Evolutionary conservation across 140 eudicot species (phyloP).

Genomic region (Erigeron philadelphicus): DNA sequence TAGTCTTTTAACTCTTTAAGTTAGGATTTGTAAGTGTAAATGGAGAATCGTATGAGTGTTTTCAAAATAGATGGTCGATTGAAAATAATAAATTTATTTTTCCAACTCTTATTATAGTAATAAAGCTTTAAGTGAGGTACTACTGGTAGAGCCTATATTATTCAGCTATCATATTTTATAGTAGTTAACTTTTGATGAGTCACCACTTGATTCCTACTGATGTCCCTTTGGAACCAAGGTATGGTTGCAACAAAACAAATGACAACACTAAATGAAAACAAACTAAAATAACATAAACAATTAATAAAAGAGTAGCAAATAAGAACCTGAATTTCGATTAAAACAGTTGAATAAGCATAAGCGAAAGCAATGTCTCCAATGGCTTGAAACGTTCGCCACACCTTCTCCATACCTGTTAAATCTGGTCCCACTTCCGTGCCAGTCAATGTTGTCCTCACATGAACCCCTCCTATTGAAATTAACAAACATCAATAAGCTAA

Average conservation of each 20-base stretch:
- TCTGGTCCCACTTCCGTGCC: conserved; percentile 66
- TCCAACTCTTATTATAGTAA: too few relatives aligned
- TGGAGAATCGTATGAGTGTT: too few relatives aligned
- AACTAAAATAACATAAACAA: not conserved
- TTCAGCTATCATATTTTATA: too few relatives aligned
- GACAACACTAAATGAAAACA: not conserved
- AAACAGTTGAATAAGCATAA: conserved; percentile 76
- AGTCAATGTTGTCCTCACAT: conserved; percentile 49
- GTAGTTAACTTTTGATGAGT: not conserved
- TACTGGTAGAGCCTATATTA: too few relatives aligned
- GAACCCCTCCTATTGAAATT: conserved; percentile 30
- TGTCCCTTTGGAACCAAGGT: too few relatives aligned
- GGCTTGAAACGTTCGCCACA: conserved; percentile 85
- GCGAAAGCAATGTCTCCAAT: conserved; percentile 93
- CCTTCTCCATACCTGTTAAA: conserved; percentile 53
- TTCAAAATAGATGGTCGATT: too few relatives aligned
- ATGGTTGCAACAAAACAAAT: too few relatives aligned
- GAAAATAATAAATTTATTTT: too few relatives aligned
- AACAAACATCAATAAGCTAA: not conserved
- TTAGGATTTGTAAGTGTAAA: too few relatives aligned
- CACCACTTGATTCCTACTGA: not conserved
- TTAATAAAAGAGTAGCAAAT: not conserved
- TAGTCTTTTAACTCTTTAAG: too few relatives aligned
- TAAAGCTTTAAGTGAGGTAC: too few relatives aligned
- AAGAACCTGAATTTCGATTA: conserved; percentile 79